These are phyloP conservation scores for Carpinus fangiana DNA, from an alignment of 306 rosid species.

Conservation along the genomic window DNA sequence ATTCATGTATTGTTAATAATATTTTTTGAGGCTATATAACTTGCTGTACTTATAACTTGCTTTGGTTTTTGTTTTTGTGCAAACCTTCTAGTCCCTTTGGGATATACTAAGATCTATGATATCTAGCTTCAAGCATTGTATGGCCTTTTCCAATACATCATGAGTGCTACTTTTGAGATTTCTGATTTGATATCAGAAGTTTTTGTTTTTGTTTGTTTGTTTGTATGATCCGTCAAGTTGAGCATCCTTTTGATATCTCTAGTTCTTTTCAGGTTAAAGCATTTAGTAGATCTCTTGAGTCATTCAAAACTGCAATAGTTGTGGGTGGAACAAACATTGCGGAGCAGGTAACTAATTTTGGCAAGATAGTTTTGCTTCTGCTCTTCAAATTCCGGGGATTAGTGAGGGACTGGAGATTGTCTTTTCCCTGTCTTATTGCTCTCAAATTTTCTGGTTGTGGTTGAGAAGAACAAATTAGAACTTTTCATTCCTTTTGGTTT, in stretches of 20 bases:
- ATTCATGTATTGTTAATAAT: neutral
- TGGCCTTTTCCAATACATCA: conserved; percentile 6
- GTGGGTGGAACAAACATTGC: conserved; percentile 86
- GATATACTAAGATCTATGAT: neutral
- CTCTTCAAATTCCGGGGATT: conserved; percentile 17
- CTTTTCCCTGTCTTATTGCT: conserved; percentile 13
- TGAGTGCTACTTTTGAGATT: neutral
- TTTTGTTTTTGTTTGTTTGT: neutral
- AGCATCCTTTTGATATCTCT: conserved; percentile 27
- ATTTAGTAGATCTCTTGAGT: conserved; percentile 72
- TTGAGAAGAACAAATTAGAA: conserved; percentile 7
- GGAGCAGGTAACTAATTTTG: conserved; percentile 64
- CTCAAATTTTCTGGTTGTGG: conserved; percentile 13
- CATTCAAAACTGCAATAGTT: conserved; percentile 77
- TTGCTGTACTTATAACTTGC: neutral
- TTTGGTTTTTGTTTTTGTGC: neutral
- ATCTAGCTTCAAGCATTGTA: conserved; percentile 6
- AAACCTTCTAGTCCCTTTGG: neutral
- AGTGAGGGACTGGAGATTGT: neutral
- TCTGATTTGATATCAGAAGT: neutral
- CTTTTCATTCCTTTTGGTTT: conserved; percentile 7
- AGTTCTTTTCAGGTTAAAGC: conserved; percentile 71
- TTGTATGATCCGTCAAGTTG: conserved; percentile 5
- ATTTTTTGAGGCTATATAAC: neutral
- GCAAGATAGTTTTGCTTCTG: conserved; percentile 4